phyloP scores from a whole-genome alignment of 148 eudicot species.

The Chenopodium formosanum region DNA sequence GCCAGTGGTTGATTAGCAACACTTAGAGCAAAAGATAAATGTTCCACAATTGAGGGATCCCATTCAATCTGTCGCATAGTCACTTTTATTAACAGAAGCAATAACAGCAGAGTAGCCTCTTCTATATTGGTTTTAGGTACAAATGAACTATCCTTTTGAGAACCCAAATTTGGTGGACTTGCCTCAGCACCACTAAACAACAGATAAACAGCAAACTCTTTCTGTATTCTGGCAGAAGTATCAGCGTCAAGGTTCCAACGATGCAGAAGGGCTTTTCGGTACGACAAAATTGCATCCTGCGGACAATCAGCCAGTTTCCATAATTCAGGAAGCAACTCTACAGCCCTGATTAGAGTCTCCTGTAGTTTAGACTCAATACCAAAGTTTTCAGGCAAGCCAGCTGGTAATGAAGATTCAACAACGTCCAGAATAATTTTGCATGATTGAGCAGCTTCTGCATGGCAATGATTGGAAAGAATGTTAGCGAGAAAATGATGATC shows the following conservation, averaged over 20 bases:
- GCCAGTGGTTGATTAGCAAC: constrained; percentile 55
- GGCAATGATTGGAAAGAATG: constrained; percentile 29
- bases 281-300: constrained; percentile 61
- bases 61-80: constrained; percentile 56
- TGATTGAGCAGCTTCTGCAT: constrained; percentile 94
- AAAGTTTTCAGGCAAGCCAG: constrained; percentile 78
- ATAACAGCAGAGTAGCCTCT: constrained; percentile 79
- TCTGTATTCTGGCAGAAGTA: constrained; percentile 64
- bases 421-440: constrained; percentile 91
- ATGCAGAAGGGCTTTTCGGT: constrained; percentile 70
- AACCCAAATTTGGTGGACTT: constrained; percentile 51
- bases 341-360: constrained; percentile 66
- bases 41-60: constrained; percentile 89
- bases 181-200: constrained; percentile 78
- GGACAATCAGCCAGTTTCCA: constrained; percentile 76
- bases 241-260: constrained; percentile 72
- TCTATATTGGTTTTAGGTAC: constrained; percentile 77
- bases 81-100: constrained; percentile 62
- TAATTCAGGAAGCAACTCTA: constrained; percentile 82
- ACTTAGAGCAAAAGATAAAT: constrained; percentile 75
- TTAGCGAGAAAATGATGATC: constrained; percentile 27
- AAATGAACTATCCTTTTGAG: constrained; percentile 62
- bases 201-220: constrained; percentile 86
- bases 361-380: constrained; percentile 81
- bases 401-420: constrained; percentile 85